Evolutionary conservation across 768 basidiomycete species (phyloP).

Genomic region (Fibroporia radiculosa): DNA sequence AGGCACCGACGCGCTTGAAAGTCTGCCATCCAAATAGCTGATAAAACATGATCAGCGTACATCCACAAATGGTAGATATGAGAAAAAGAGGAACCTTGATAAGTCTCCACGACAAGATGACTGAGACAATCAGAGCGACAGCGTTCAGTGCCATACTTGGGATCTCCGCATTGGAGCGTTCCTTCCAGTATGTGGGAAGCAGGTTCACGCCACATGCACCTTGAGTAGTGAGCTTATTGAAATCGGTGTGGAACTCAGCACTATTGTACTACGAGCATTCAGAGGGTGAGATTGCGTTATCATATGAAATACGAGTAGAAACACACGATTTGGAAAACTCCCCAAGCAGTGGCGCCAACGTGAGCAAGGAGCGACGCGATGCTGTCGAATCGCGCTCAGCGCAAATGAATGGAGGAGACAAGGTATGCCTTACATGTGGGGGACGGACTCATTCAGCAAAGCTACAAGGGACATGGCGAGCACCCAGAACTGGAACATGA

Average conservation of each 20-base stretch:
- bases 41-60: neutral
- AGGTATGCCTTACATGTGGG: constrained; percentile 43
- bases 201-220: constrained; percentile 57
- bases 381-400: constrained; percentile 14
- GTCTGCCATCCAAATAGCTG: constrained; percentile 82
- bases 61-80: neutral
- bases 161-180: constrained; percentile 53
- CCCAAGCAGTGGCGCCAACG: constrained; percentile 66
- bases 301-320: neutral
- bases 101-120: constrained; percentile 64
- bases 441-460: constrained; percentile 68
- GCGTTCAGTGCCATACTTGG: constrained; percentile 56
- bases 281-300: neutral
- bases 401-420: neutral
- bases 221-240: constrained; percentile 47
- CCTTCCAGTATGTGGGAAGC: constrained; percentile 58
- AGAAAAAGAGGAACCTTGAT: constrained; percentile 44
- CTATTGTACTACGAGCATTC: constrained; percentile 37
- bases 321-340: constrained; percentile 50
- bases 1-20: constrained; percentile 80
- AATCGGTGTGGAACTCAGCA: constrained; percentile 45
- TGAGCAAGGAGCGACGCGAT: constrained; percentile 69
- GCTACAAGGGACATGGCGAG: constrained; percentile 73
- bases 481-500: constrained; percentile 76
- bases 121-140: constrained; percentile 50